These are phyloP conservation scores for Amanita exitialis DNA, from an alignment of 768 basidiomycete genomes.

Conservation along the genomic window DNA sequence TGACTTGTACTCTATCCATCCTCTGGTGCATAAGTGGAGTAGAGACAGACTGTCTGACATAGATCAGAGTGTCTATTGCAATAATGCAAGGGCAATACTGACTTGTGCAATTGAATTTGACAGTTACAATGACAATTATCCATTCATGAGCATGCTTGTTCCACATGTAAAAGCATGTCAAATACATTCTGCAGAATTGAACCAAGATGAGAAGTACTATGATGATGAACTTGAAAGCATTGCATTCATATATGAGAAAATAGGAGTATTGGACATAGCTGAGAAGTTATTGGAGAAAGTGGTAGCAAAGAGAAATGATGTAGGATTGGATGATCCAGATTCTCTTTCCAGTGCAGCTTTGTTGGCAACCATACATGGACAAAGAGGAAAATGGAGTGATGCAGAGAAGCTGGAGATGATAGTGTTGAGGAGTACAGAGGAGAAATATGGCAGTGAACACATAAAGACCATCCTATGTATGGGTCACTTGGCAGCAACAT, in stretches of 20 bases:
- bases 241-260: background rate
- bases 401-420: background rate
- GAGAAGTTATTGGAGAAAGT: background rate
- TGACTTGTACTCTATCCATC: constrained; percentile 8
- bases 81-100: background rate
- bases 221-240: background rate
- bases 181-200: background rate
- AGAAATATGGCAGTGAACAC: background rate
- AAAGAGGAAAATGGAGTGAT: background rate
- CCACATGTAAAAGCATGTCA: constrained; percentile 6
- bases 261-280: background rate
- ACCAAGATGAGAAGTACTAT: background rate
- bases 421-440: background rate
- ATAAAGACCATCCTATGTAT: background rate
- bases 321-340: background rate
- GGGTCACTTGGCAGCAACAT: background rate
- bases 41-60: background rate
- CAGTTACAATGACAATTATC: background rate
- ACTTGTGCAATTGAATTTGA: background rate
- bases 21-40: constrained; percentile 8
- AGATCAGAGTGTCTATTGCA: background rate
- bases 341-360: too few relatives aligned
- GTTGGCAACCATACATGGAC: background rate
- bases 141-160: background rate
- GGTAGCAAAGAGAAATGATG: background rate